These are phyloP conservation scores for Suillus brevipes DNA, from an alignment of 768 basidiomycete genomes.

Conservation along the genomic window DNA sequence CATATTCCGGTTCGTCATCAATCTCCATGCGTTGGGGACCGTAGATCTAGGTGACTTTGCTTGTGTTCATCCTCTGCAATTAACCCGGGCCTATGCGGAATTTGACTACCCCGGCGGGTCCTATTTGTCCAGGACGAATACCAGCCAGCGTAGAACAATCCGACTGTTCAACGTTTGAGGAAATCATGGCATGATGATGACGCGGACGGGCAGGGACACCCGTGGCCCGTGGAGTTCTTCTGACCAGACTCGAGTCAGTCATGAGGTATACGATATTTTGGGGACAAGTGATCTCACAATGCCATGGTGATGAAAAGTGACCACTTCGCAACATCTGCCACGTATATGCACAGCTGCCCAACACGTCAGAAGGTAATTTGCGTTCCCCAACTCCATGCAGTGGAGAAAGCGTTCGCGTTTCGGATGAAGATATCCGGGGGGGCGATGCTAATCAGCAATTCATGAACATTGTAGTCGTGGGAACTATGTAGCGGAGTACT, in stretches of 20 bases:
- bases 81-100: not conserved
- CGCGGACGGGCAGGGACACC: not conserved
- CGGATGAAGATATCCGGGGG: no score
- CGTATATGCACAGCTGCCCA: not conserved
- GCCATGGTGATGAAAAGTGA: not conserved
- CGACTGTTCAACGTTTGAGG: not conserved
- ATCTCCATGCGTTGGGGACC: no score
- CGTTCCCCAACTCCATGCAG: no score
- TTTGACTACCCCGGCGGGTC: not conserved
- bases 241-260: not conserved
- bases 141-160: not conserved
- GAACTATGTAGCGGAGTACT: no score
- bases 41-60: no score
- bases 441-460: no score
- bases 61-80: not conserved
- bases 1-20: not conserved
- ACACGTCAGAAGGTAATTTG: not conserved
- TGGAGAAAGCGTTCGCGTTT: no score
- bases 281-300: not conserved
- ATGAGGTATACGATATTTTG: not conserved
- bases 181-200: not conserved
- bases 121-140: not conserved
- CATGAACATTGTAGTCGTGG: no score
- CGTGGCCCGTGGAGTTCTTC: not conserved
- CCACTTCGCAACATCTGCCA: not conserved